A percentile compares a stretch with the other conserved stretches of the same genome.
phyloP scores from a whole-genome alignment of 306 rosid genomes.

The Luffa acutangula region DNA sequence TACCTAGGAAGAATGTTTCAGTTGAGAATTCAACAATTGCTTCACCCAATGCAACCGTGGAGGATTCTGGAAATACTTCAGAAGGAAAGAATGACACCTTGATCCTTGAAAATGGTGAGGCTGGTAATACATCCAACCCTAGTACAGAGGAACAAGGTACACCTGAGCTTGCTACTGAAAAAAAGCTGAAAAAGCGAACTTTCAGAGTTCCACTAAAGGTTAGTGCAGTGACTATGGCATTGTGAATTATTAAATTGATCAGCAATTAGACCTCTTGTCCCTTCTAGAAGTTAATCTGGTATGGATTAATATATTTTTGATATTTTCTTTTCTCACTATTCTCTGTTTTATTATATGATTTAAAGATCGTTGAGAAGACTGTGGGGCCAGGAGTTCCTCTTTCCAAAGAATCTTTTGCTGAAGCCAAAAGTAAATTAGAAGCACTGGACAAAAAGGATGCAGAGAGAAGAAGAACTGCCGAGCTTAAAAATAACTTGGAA shows the following conservation, averaged over 20 bases:
- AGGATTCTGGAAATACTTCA: constrained; percentile 44
- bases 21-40: constrained; percentile 61
- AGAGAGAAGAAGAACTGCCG: constrained; percentile 91
- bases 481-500: constrained; percentile 82
- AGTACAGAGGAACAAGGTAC: constrained; percentile 43
- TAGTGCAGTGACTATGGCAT: constrained; percentile 3
- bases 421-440: constrained; percentile 67
- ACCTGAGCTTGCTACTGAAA: constrained; percentile 45
- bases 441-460: constrained; percentile 76
- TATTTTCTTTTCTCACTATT: constrained; percentile 1
- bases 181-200: constrained; percentile 72
- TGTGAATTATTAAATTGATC: background rate
- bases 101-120: constrained; percentile 43
- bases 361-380: constrained; percentile 66
- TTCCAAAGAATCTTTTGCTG: constrained; percentile 55
- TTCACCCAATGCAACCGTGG: constrained; percentile 43
- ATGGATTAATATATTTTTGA: background rate
- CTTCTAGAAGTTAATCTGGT: background rate
- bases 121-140: constrained; percentile 26
- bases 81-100: constrained; percentile 43
- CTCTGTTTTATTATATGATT: constrained; percentile 2
- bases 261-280: background rate
- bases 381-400: constrained; percentile 55
- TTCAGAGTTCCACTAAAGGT: constrained; percentile 90
- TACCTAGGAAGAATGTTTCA: constrained; percentile 61